These are phyloP conservation scores for Carex kokanica DNA, from an alignment of 176 grass and related monocot genomes.

Conservation along the genomic window DNA sequence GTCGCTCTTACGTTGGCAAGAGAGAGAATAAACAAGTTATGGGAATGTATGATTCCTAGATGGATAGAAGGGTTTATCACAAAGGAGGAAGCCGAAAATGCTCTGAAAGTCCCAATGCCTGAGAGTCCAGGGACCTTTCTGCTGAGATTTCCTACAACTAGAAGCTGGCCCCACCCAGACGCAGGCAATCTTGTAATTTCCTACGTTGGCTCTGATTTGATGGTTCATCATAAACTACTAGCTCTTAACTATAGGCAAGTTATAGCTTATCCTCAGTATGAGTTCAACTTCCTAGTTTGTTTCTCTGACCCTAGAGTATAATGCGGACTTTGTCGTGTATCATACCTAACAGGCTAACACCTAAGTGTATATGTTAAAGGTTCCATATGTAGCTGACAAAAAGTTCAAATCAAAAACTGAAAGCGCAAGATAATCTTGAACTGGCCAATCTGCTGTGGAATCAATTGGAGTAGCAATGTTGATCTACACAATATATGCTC, in stretches of 20 bases:
- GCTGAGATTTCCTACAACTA: constrained; percentile 73
- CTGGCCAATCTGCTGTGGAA: background rate
- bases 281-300: background rate
- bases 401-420: background rate
- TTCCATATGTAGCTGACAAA: background rate
- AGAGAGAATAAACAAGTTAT: constrained; percentile 60
- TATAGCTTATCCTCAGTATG: background rate
- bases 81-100: constrained; percentile 64
- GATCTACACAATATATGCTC: background rate
- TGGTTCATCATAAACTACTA: constrained; percentile 67
- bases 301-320: background rate
- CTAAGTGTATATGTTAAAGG: background rate
- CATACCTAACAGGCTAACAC: background rate
- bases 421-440: background rate
- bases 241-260: constrained; percentile 56
- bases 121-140: constrained; percentile 64
- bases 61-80: constrained; percentile 91
- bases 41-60: constrained; percentile 55
- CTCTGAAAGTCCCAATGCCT: constrained; percentile 43
- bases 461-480: background rate
- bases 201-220: constrained; percentile 52
- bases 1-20: constrained; percentile 69
- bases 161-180: constrained; percentile 96
- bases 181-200: constrained; percentile 70
- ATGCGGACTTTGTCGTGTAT: background rate